A percentile compares a stretch with the other conserved stretches of the same genome.
phyloP scores from a whole-genome alignment of 2,329 filamentous ascomycete species.

The Phaeomoniella chlamydospora region DNA sequence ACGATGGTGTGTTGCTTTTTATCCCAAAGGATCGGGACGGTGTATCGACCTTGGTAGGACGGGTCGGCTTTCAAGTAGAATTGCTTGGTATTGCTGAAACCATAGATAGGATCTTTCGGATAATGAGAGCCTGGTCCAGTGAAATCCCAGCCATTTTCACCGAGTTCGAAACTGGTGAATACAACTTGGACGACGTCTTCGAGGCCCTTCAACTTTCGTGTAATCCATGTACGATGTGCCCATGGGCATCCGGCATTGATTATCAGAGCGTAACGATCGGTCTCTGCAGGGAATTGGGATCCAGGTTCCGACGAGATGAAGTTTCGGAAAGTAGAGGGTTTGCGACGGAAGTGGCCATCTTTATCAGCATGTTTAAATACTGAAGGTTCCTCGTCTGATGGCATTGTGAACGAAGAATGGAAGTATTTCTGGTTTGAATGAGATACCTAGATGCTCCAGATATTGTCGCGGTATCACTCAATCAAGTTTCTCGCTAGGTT shows the following conservation, averaged over 20 bases:
- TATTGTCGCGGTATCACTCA: too few relatives aligned
- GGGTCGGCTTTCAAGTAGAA: slow-evolving; percentile 60
- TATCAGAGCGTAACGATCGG: slow-evolving; percentile 47
- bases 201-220: slow-evolving; percentile 34
- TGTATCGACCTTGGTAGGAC: slow-evolving; percentile 59
- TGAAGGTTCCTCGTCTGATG: slow-evolving; percentile 4
- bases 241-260: slow-evolving; percentile 48
- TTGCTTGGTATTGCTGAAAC: slow-evolving; percentile 55
- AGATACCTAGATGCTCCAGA: too few relatives aligned
- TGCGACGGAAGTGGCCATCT: slow-evolving; percentile 38
- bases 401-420: too few relatives aligned
- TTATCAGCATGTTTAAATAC: slow-evolving; percentile 21
- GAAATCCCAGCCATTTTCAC: slow-evolving; percentile 57
- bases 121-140: slow-evolving; percentile 43
- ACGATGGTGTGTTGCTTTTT: slow-evolving; percentile 61
- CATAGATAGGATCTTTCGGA: slow-evolving; percentile 54
- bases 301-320: slow-evolving; percentile 36
- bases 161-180: slow-evolving; percentile 24
- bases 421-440: too few relatives aligned
- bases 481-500: too few relatives aligned
- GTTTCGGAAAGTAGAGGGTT: slow-evolving; percentile 40
- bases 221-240: slow-evolving; percentile 36
- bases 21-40: slow-evolving; percentile 72
- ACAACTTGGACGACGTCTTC: slow-evolving; percentile 34
- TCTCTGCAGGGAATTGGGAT: slow-evolving; percentile 42